These are phyloP conservation scores for Austroboletus rostrupii DNA, from an alignment of 1,284 basidiomycete genomes.

Conservation along the genomic window DNA sequence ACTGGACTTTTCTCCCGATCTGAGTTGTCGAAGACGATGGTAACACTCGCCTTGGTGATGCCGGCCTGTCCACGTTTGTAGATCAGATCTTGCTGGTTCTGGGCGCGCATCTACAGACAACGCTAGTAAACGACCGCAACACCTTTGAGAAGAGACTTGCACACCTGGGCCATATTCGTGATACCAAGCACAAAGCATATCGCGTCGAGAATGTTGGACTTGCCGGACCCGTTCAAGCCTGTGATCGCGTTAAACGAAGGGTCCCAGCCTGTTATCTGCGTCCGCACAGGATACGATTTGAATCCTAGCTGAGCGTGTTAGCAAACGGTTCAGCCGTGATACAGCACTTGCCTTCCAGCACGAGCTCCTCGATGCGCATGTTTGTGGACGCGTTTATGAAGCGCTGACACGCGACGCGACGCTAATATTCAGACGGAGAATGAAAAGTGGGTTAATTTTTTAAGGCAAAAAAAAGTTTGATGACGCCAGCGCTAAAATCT, in stretches of 20 bases:
- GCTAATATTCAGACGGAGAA: constrained; percentile 26
- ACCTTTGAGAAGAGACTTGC: constrained; percentile 15
- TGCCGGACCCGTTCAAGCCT: constrained; percentile 90
- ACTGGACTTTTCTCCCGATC: constrained; percentile 84
- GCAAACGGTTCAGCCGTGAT: background rate
- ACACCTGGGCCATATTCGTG: constrained; percentile 85
- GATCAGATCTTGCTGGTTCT: constrained; percentile 96
- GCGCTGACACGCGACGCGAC: constrained; percentile 30
- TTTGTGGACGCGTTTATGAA: constrained; percentile 9
- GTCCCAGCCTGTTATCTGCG: constrained; percentile 93
- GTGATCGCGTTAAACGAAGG: constrained; percentile 97
- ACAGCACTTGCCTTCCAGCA: constrained; percentile 60
- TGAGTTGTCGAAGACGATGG: constrained; percentile 99
- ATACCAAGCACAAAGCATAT: constrained; percentile 97
- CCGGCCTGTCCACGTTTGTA: constrained; percentile 98
- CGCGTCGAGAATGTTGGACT: constrained; percentile 97
- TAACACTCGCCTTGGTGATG: constrained; percentile 95
- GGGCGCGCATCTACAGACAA: constrained; percentile 77
- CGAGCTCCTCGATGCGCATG: constrained; percentile 82
- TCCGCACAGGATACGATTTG: constrained; percentile 96
- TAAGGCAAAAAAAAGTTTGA: background rate
- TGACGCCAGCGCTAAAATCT: constrained; percentile 2
- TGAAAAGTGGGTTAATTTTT: constrained; percentile 2
- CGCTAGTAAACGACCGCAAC: background rate
- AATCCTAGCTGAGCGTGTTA: constrained; percentile 55